Conservation (phyloP, 2,329 filamentous ascomycete genomes). For the Leptoxyphium fumago region DNA sequence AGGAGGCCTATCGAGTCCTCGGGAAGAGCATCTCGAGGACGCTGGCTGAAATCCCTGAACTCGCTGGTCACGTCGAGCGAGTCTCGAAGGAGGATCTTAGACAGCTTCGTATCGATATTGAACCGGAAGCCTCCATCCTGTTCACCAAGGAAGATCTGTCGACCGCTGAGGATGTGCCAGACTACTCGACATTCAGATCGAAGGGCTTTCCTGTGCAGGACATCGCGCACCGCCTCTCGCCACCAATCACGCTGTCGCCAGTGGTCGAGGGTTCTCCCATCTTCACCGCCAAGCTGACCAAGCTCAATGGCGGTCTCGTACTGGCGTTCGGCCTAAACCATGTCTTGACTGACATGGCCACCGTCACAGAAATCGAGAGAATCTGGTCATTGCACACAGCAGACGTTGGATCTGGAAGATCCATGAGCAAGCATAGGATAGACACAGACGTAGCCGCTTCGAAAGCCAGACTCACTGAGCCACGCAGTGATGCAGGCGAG, state of each 20-base stretch:
- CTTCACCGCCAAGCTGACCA: slow-evolving; percentile 6
- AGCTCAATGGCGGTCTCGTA: slow-evolving; percentile 5
- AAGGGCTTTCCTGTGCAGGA: slow-evolving; percentile 4
- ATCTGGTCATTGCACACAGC: slow-evolving; percentile 7
- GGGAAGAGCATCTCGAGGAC: slow-evolving; percentile 4
- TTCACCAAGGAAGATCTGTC: slow-evolving; percentile 4
- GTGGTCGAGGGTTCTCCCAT: slow-evolving; percentile 5
- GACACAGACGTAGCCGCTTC: slow-evolving; percentile 1
- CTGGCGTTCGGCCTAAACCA: slow-evolving; percentile 8
- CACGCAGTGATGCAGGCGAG: not conserved
- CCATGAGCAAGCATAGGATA: slow-evolving; percentile 1
- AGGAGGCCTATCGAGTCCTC: slow-evolving; percentile 4
- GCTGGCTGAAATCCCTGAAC: slow-evolving; percentile 6
- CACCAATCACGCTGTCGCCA: slow-evolving; percentile 2
- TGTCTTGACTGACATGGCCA: slow-evolving; percentile 4
- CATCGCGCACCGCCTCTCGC: slow-evolving; percentile 1
- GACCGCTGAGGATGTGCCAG: slow-evolving; percentile 2
- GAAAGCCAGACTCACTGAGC: slow-evolving; percentile 4
- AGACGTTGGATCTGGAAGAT: slow-evolving; percentile 4
- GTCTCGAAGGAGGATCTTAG: slow-evolving; percentile 4
- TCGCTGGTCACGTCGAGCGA: slow-evolving; percentile 5
- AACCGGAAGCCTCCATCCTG: slow-evolving; percentile 3
- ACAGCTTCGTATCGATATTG: slow-evolving; percentile 5
- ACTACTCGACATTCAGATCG: slow-evolving; percentile 3
- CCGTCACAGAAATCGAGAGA: slow-evolving; percentile 6